A percentile compares a stretch with the other conserved stretches of the same genome.
These are phyloP conservation scores for Fistulina hepatica DNA, from an alignment of 1,284 basidiomycete genomes.

Conservation along the genomic window DNA sequence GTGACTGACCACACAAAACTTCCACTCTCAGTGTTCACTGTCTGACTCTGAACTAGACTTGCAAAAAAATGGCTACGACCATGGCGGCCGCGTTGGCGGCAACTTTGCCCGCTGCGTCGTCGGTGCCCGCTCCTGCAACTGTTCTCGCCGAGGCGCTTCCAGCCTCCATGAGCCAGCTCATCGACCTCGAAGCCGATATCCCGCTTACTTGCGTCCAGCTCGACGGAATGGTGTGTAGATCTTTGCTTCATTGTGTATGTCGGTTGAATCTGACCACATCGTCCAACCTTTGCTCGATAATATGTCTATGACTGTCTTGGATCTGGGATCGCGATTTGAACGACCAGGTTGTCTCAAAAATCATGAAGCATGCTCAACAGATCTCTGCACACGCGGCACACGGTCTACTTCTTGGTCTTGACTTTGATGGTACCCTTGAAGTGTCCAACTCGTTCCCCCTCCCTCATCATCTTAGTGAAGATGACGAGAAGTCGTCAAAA, in stretches of 20 bases:
- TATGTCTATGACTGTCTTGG: no score
- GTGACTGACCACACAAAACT: no score
- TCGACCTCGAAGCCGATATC: conserved; percentile 85
- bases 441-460: conserved; percentile 90
- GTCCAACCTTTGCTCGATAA: background rate
- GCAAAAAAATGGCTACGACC: conserved; percentile 42
- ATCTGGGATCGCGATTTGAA: conserved; percentile 2
- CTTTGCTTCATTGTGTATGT: conserved; percentile 6
- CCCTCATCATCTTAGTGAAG: conserved; percentile 58
- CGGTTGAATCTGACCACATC: conserved; percentile 1
- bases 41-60: no score
- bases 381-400: conserved; percentile 57
- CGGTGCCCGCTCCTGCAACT: conserved; percentile 46
- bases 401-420: conserved; percentile 83
- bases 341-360: conserved; percentile 80
- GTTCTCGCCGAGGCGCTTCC: conserved; percentile 75
- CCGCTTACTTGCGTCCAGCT: conserved; percentile 69
- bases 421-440: conserved; percentile 85
- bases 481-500: conserved; percentile 70
- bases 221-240: conserved; percentile 64
- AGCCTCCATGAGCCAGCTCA: conserved; percentile 78
- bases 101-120: conserved; percentile 57
- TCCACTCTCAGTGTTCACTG: no score
- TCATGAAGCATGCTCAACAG: conserved; percentile 78
- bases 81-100: conserved; percentile 87